Evolutionary conservation across 108 stramenopile species (phyloP).

Genomic region (Cyclotella cryptica): DNA sequence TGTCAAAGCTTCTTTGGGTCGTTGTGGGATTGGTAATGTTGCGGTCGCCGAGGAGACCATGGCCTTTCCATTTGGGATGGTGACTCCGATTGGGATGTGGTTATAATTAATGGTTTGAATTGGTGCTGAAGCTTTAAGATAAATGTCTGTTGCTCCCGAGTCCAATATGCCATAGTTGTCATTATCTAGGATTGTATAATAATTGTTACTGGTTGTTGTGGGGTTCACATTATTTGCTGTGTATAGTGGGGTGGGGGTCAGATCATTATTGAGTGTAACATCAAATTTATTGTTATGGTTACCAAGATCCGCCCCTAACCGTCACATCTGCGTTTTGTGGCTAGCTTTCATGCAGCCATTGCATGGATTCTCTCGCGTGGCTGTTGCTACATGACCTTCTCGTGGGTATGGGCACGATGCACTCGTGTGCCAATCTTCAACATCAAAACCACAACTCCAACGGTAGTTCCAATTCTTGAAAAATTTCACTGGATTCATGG

Average conservation of each 20-base stretch:
- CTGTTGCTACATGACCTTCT: not conserved
- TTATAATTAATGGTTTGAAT: no score
- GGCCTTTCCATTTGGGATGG: not conserved
- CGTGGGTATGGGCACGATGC: not conserved
- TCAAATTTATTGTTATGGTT: not conserved
- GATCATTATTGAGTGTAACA: not conserved
- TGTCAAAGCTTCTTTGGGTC: not conserved
- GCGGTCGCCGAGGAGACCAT: not conserved
- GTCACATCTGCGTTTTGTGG: constrained; percentile 16
- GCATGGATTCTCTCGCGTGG: not conserved
- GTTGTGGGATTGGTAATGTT: not conserved
- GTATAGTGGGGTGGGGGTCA: no score
- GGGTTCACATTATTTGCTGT: not conserved
- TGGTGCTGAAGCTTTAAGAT: not conserved
- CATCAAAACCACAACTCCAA: constrained; percentile 5
- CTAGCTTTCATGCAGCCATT: not conserved
- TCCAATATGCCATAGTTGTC: not conserved
- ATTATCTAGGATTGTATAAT: not conserved
- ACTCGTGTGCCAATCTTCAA: constrained; percentile 2
- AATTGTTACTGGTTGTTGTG: not conserved
- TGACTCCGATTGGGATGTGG: not conserved
- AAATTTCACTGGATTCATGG: not conserved
- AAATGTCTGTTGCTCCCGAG: not conserved
- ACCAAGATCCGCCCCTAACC: constrained; percentile 17
- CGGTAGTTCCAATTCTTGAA: constrained; percentile 17